Evolutionary conservation across 768 basidiomycete genomes (phyloP).

Genomic region (Crepidotus variabilis): DNA sequence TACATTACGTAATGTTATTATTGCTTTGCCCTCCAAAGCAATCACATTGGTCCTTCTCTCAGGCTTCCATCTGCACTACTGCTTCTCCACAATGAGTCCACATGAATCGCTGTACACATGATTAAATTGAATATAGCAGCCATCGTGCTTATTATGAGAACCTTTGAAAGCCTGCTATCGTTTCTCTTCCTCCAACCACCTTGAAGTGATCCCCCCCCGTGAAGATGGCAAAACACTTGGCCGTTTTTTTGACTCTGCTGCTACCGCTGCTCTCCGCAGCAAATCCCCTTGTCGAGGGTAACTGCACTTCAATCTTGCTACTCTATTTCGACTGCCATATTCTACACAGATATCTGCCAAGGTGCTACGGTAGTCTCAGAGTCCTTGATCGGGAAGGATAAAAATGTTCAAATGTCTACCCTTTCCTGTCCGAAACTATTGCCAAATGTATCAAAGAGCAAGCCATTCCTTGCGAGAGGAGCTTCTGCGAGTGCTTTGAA

Average conservation of each 20-base stretch:
- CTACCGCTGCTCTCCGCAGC: background rate
- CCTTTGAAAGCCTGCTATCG: too few species aligned
- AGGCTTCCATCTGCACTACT: too few species aligned
- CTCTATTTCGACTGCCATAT: background rate
- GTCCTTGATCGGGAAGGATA: constrained; percentile 35
- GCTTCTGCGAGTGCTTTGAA: constrained; percentile 19
- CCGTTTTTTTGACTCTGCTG: background rate
- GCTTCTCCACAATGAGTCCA: too few species aligned
- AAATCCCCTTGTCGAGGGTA: background rate
- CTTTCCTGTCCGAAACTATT: constrained; percentile 26
- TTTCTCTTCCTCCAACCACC: too few species aligned
- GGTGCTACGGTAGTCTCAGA: constrained; percentile 16
- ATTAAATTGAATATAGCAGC: too few species aligned
- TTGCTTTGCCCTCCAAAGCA: too few species aligned
- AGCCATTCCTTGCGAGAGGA: constrained; percentile 21
- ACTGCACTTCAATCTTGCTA: background rate
- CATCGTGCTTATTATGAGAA: too few species aligned
- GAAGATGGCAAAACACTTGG: background rate
- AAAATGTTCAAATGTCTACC: constrained; percentile 35
- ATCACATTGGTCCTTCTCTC: too few species aligned
- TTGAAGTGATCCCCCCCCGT: too few species aligned
- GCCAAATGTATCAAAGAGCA: constrained; percentile 1
- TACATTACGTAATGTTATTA: too few species aligned
- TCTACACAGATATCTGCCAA: background rate
- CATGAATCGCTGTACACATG: too few species aligned